Conservation (phyloP, 768 basidiomycete genomes). For the Hygrophorus russula region DNA sequence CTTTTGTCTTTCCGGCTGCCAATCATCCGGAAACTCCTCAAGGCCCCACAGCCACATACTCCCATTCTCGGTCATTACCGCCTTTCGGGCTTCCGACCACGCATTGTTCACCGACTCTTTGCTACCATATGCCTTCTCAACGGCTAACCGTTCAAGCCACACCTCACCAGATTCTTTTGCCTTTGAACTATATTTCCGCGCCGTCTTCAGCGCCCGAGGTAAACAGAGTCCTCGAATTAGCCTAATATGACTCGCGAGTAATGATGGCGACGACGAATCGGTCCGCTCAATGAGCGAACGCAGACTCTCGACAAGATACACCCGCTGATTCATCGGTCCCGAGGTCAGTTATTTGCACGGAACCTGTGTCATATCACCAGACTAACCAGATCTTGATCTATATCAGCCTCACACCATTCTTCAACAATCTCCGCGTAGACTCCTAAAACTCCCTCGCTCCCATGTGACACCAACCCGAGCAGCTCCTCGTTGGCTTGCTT, state of each 20-base stretch:
- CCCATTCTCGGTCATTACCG: conserved; percentile 18
- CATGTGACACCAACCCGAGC: conserved; percentile 7
- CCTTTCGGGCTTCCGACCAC: conserved; percentile 35
- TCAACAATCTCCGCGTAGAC: conserved; percentile 35
- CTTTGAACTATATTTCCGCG: conserved; percentile 34
- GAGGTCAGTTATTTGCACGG: background rate
- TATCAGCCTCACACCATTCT: conserved; percentile 28
- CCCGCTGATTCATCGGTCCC: conserved; percentile 26
- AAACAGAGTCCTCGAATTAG: conserved; percentile 12
- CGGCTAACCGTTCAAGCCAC: conserved; percentile 43
- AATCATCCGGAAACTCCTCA: conserved; percentile 11
- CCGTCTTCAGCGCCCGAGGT: conserved; percentile 26
- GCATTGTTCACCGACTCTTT: conserved; percentile 17
- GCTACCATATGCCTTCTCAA: conserved; percentile 22
- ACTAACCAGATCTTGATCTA: conserved; percentile 20
- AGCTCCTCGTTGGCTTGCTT: conserved; percentile 29
- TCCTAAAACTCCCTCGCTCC: conserved; percentile 11
- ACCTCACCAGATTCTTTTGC: conserved; percentile 27
- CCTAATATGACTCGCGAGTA: conserved; percentile 22
- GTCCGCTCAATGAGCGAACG: conserved; percentile 19
- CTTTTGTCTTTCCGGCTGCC: conserved; percentile 11
- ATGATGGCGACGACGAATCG: conserved; percentile 16
- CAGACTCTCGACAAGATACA: conserved; percentile 40
- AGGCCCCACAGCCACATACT: conserved; percentile 50
- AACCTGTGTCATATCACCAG: conserved; percentile 11